Conservation (phyloP, 2,329 filamentous ascomycete species). For the Ceratocystis variospora region DNA sequence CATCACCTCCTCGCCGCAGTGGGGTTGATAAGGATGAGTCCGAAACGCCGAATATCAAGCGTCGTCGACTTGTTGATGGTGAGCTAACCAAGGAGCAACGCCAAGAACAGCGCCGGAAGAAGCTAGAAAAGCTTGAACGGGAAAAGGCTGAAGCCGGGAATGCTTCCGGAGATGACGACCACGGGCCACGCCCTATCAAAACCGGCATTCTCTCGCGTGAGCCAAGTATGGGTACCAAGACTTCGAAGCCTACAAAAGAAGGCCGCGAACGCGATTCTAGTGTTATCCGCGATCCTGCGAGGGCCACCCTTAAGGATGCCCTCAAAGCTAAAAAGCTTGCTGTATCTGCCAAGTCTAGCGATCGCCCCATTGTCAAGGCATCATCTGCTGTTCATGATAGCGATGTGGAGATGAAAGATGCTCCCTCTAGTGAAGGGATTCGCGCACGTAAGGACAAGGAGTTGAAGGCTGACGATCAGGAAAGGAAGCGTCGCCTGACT, state of each 20-base stretch:
- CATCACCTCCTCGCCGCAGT: conserved; percentile 39
- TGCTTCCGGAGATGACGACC: conserved; percentile 33
- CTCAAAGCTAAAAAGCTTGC: conserved; percentile 30
- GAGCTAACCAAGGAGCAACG: conserved; percentile 34
- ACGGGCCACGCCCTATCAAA: conserved; percentile 30
- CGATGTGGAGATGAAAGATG: conserved; percentile 43
- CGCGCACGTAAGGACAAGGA: conserved; percentile 23
- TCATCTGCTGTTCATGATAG: conserved; percentile 31
- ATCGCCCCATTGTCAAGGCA: conserved; percentile 22
- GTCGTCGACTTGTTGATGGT: conserved; percentile 40
- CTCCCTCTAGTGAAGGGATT: neutral
- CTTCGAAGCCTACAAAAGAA: conserved; percentile 20
- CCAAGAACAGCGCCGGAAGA: conserved; percentile 9
- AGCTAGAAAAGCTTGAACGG: conserved; percentile 7
- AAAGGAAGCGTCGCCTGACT: conserved; percentile 26
- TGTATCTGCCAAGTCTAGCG: conserved; percentile 9
- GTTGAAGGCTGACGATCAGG: conserved; percentile 27
- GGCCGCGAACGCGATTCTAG: conserved; percentile 15
- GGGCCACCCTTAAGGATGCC: conserved; percentile 28
- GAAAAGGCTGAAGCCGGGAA: conserved; percentile 27
- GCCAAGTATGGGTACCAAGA: conserved; percentile 5
- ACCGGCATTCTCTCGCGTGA: conserved; percentile 15
- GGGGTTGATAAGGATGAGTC: conserved; percentile 39
- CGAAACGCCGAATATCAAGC: conserved; percentile 44
- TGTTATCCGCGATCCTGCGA: conserved; percentile 20